phyloP scores from a whole-genome alignment of 495 filamentous ascomycete species.

The Penicillium argentinense region DNA sequence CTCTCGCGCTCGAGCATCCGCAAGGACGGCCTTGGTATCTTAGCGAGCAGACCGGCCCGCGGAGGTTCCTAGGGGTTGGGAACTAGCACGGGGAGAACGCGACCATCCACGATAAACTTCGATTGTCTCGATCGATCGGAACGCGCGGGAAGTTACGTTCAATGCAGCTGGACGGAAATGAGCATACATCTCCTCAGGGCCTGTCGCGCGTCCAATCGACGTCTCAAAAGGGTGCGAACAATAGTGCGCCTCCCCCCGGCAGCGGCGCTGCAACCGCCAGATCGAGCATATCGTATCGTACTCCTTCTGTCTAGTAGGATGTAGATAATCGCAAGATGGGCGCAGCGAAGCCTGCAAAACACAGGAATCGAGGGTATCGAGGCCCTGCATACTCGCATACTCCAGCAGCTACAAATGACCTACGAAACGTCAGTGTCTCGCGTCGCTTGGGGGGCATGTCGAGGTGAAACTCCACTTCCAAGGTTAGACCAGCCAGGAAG shows the following conservation, averaged over 20 bases:
- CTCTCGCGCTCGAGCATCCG: too few species aligned
- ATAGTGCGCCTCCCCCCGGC: neutral
- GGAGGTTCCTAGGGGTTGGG: too few species aligned
- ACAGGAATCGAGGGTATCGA: neutral
- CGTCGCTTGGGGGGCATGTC: neutral
- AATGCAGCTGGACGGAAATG: neutral
- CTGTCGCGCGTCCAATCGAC: too few species aligned
- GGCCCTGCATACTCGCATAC: neutral
- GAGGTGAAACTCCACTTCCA: neutral
- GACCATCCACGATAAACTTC: conserved; percentile 15
- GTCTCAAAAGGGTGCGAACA: too few species aligned
- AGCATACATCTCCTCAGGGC: conserved; percentile 11
- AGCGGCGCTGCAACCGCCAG: neutral
- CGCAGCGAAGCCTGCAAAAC: conserved; percentile 4
- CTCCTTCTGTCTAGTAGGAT: too few species aligned
- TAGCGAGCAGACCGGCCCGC: conserved; percentile 1
- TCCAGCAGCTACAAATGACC: neutral
- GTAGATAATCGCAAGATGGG: too few species aligned
- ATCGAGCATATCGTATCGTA: conserved; percentile 10
- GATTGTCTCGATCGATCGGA: conserved; percentile 26
- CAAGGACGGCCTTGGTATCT: too few species aligned
- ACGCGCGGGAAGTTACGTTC: conserved; percentile 20
- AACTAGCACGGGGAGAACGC: neutral
- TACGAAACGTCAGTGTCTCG: neutral
- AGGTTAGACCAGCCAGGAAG: neutral